Percentiles rank a stretch among this genome's conserved stretches.
phyloP scores from a whole-genome alignment of 805 yeast species.

The Ogataea ramenticola region DNA sequence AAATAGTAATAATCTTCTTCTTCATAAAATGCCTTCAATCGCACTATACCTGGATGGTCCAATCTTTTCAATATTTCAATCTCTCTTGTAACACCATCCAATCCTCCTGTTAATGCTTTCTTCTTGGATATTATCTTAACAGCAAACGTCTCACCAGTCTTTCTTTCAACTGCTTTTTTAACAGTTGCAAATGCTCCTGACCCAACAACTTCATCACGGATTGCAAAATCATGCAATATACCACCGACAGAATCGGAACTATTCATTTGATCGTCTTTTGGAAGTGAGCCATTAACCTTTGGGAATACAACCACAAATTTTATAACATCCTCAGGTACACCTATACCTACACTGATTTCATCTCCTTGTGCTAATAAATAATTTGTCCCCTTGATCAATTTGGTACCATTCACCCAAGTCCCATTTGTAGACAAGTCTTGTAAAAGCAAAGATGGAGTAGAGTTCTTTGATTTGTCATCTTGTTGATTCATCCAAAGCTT shows the following conservation, averaged over 20 bases:
- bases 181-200: conserved; percentile 99
- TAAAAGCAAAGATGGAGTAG: conserved; percentile 37
- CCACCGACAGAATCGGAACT: conserved; percentile 15
- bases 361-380: conserved; percentile 88
- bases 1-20: conserved; percentile 75
- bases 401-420: conserved; percentile 70
- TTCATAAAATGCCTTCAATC: conserved; percentile 76
- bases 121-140: conserved; percentile 83
- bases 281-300: conserved; percentile 7
- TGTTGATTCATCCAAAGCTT: conserved; percentile 56
- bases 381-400: conserved; percentile 69
- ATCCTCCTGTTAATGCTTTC: conserved; percentile 67
- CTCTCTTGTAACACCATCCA: conserved; percentile 81
- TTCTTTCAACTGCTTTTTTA: conserved; percentile 79
- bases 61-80: conserved; percentile 69
- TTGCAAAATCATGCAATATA: conserved; percentile 47
- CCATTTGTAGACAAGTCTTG: conserved; percentile 89
- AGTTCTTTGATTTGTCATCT: conserved; percentile 33
- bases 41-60: conserved; percentile 80
- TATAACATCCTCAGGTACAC: conserved; percentile 64
- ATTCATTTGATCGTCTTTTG: conserved; percentile 5
- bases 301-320: conserved; percentile 47
- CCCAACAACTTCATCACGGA: conserved; percentile 82
- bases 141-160: conserved; percentile 81
- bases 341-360: conserved; percentile 84